Conservation (phyloP, 2,329 filamentous ascomycete genomes). For the Neonectria punicea region DNA sequence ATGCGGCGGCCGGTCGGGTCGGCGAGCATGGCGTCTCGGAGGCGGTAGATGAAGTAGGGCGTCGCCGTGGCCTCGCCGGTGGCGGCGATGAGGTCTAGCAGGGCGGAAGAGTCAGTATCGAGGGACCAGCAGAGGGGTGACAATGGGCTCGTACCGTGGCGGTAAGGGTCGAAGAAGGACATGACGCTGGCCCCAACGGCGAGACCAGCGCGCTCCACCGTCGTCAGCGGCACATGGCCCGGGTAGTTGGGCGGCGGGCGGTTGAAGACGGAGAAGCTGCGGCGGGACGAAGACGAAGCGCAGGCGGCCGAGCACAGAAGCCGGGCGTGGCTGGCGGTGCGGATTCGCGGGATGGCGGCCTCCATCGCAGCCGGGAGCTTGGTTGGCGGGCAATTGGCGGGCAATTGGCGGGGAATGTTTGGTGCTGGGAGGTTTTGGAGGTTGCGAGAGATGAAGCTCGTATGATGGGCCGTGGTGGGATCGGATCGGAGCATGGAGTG, state of each 20-base stretch:
- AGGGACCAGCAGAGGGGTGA: background rate
- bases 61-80: constrained; percentile 95
- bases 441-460: constrained; percentile 15
- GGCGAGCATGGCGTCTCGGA: constrained; percentile 91
- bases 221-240: constrained; percentile 89
- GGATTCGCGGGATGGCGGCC: constrained; percentile 34
- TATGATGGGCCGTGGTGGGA: constrained; percentile 23
- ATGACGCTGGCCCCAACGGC: constrained; percentile 71
- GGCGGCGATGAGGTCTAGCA: constrained; percentile 86
- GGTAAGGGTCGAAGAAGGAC: constrained; percentile 78
- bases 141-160: constrained; percentile 68
- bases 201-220: constrained; percentile 78
- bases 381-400: background rate
- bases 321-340: constrained; percentile 28
- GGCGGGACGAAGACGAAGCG: constrained; percentile 31
- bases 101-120: background rate
- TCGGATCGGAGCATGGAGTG: constrained; percentile 24
- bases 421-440: constrained; percentile 1
- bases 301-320: constrained; percentile 35
- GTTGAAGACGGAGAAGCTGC: constrained; percentile 81
- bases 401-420: background rate
- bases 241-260: constrained; percentile 89
- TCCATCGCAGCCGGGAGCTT: constrained; percentile 38
- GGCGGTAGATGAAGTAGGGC: constrained; percentile 92
- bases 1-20: constrained; percentile 88